Conservation (phyloP, 257 asterid species). For the Rubia yunnanensis region DNA sequence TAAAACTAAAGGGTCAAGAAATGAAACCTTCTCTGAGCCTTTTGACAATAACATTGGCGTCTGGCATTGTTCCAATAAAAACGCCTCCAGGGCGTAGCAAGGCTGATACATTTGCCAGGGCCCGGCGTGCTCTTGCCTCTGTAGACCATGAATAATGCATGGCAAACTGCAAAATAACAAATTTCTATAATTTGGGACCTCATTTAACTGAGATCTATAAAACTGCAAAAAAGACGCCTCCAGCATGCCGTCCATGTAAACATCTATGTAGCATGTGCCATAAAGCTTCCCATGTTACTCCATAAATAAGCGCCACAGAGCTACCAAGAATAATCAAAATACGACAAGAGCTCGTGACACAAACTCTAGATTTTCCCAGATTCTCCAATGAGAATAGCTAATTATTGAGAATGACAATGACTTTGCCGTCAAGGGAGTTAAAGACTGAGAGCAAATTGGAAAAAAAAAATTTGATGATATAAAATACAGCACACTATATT, state of each 20-base stretch:
- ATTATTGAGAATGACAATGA: background rate
- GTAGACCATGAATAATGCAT: constrained; percentile 99
- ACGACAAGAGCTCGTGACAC: background rate
- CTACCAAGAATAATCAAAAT: background rate
- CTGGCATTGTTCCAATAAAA: constrained; percentile 98
- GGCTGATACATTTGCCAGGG: constrained; percentile 90
- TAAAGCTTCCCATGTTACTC: background rate
- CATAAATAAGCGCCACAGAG: background rate
- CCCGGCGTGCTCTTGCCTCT: constrained; percentile 93
- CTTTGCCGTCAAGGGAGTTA: background rate
- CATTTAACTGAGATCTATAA: background rate
- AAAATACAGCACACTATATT: background rate
- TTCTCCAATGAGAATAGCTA: background rate
- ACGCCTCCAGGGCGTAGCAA: constrained; percentile 97
- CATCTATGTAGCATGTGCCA: background rate
- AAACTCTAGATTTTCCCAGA: background rate
- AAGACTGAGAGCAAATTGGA: background rate
- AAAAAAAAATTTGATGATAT: background rate
- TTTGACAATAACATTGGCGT: constrained; percentile 83
- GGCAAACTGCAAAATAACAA: constrained; percentile 63
- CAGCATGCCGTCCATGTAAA: constrained; percentile 5
- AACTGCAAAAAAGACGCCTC: background rate
- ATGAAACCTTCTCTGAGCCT: constrained; percentile 84
- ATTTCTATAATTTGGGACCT: constrained; percentile 7
- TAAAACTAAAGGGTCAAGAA: background rate